Evolutionary conservation across 805 yeast genomes (phyloP).

Genomic region (Schizosaccharomyces lindneri): DNA sequence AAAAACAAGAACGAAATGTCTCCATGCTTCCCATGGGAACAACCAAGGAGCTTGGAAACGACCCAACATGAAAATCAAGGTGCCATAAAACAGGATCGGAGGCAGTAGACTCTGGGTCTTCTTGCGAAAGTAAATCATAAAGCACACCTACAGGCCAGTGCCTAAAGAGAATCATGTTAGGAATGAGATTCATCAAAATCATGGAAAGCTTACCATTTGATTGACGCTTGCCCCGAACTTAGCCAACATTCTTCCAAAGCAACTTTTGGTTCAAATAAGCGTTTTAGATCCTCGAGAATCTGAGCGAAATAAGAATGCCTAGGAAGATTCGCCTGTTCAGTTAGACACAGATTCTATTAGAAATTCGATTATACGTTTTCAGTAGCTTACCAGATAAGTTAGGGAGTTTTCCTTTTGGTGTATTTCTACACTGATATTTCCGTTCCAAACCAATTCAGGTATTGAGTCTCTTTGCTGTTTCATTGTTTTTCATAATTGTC

Average conservation of each 20-base stretch:
- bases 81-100: not conserved
- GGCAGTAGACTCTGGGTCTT: not conserved
- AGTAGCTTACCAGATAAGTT: not conserved
- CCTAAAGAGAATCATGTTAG: not conserved
- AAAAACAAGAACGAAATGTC: not conserved
- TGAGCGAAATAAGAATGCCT: not conserved
- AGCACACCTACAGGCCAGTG: slow-evolving; percentile 1
- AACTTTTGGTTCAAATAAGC: not conserved
- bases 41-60: not conserved
- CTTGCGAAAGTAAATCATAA: not conserved
- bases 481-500: not conserved
- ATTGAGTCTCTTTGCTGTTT: not conserved
- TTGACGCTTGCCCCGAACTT: not conserved
- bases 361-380: not conserved
- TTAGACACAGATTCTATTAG: not conserved
- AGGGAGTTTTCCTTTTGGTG: not conserved
- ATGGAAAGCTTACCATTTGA: not conserved
- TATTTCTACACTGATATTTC: not conserved
- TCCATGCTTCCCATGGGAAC: not conserved
- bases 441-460: not conserved
- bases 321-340: not conserved
- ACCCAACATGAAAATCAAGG: not conserved
- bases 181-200: not conserved
- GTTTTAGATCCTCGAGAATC: not conserved
- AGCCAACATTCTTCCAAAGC: not conserved